Conservation (phyloP, 805 yeast genomes). For the Hyphopichia homilentoma region DNA sequence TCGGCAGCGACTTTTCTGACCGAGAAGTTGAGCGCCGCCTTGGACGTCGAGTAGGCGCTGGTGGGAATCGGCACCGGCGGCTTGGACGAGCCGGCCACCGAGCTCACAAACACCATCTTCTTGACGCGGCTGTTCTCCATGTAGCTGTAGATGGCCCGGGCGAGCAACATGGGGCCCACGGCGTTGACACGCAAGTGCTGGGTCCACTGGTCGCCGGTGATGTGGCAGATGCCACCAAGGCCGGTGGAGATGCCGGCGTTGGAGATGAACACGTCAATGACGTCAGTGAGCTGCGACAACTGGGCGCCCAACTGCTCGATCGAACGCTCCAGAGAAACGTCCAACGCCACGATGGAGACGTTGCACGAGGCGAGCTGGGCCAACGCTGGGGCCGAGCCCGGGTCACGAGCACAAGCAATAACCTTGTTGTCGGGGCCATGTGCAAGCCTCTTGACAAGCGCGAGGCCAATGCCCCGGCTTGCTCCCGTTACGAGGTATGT, state of each 20-base stretch:
- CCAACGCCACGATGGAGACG: constrained; percentile 11
- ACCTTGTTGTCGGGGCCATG: constrained; percentile 23
- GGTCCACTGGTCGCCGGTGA: constrained; percentile 13
- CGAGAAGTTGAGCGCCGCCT: constrained; percentile 32
- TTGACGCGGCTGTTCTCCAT: constrained; percentile 17
- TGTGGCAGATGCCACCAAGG: constrained; percentile 12
- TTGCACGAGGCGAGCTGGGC: constrained; percentile 8
- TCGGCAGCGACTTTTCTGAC: constrained; percentile 22
- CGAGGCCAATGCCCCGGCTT: constrained; percentile 41
- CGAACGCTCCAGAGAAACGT: constrained; percentile 15
- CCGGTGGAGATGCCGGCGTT: constrained; percentile 22
- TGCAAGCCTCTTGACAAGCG: constrained; percentile 22
- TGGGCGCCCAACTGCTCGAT: constrained; percentile 10
- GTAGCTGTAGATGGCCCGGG: constrained; percentile 23
- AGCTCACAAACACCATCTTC: constrained; percentile 25
- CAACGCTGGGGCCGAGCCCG: constrained; percentile 18
- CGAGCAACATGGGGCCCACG: constrained; percentile 27
- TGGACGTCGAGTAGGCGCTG: constrained; percentile 30
- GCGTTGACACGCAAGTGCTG: constrained; percentile 18
- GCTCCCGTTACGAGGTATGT: constrained; percentile 31
- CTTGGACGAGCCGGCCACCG: constrained; percentile 22
- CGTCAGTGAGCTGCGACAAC: constrained; percentile 8
- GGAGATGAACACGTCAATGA: constrained; percentile 27
- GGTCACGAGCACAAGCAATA: constrained; percentile 37
- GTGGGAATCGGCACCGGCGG: constrained; percentile 13